Evolutionary conservation across 495 filamentous ascomycete genomes (phyloP).

Genomic region (Venustampulla echinocandica): DNA sequence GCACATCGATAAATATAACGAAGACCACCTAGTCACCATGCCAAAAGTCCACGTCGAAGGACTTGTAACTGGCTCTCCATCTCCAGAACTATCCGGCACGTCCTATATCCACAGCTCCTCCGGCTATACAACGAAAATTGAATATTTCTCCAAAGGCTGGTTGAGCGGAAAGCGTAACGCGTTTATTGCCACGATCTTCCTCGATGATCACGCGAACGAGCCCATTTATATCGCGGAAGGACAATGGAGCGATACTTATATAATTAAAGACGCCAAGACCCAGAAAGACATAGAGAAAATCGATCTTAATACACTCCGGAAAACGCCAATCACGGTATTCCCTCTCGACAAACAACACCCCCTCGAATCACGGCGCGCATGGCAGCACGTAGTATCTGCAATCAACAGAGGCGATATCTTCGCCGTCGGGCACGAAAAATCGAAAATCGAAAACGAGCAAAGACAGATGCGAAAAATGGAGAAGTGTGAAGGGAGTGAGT

Average conservation of each 20-base stretch:
- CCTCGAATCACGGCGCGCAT: conserved; percentile 81
- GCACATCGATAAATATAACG: conserved; percentile 57
- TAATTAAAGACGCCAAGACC: conserved; percentile 65
- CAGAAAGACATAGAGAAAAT: conserved; percentile 54
- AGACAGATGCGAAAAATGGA: conserved; percentile 76
- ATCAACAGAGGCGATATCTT: conserved; percentile 82
- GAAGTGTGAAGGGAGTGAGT: conserved; percentile 65
- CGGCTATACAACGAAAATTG: conserved; percentile 86
- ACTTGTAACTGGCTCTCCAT: conserved; percentile 82
- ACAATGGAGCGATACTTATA: conserved; percentile 83
- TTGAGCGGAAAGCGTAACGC: conserved; percentile 91
- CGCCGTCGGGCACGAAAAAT: conserved; percentile 65
- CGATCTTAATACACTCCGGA: conserved; percentile 51
- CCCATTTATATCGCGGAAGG: conserved; percentile 79
- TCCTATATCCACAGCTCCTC: conserved; percentile 77
- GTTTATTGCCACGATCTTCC: conserved; percentile 67
- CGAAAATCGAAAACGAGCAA: conserved; percentile 85
- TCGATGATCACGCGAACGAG: conserved; percentile 46
- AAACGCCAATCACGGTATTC: conserved; percentile 60
- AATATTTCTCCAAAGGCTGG: conserved; percentile 91
- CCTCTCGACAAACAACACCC: conserved; percentile 76
- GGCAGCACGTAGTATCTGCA: conserved; percentile 72
- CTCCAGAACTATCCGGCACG: conserved; percentile 76
- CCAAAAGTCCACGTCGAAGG: conserved; percentile 91
- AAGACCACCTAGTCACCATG: conserved; percentile 84